These are phyloP conservation scores for Schizochytrium sp. DNA, from an alignment of 108 stramenopile genomes.

Conservation along the genomic window DNA sequence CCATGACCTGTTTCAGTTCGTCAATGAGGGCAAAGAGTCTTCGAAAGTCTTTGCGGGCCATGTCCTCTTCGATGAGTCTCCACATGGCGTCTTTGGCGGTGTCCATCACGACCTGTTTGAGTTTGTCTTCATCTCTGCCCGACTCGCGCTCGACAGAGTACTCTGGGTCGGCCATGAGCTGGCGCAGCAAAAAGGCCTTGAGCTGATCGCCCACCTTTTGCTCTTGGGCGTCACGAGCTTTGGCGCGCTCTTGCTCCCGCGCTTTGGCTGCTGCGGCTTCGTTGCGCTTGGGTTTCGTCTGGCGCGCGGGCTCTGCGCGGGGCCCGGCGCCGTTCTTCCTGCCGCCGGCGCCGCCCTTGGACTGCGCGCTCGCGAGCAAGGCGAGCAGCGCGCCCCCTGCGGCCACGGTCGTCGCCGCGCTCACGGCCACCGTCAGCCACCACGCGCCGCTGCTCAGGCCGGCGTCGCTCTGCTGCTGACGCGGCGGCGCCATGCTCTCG, in stretches of 20 bases:
- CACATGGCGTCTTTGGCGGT: not conserved
- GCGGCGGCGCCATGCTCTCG: no score
- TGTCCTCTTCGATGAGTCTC: not conserved
- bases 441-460: not conserved
- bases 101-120: not conserved
- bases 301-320: no score
- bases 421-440: not conserved
- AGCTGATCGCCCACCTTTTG: not conserved
- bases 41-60: not conserved
- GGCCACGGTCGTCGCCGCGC: not conserved
- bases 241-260: no score
- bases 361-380: not conserved
- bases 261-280: no score
- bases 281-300: no score
- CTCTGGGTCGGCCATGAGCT: not conserved
- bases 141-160: not conserved
- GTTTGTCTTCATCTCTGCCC: not conserved
- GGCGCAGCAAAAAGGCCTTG: not conserved
- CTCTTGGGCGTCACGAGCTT: no score
- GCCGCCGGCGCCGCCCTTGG: no score
- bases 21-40: not conserved
- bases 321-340: no score
- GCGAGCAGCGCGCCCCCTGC: not conserved
- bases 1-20: not conserved
- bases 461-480: no score